Evolutionary conservation across 1,139 yeast genomes (phyloP), one percentile per base, ranked within the genome.

Genomic region (Magnusiomyces tetraspermus): DNA sequence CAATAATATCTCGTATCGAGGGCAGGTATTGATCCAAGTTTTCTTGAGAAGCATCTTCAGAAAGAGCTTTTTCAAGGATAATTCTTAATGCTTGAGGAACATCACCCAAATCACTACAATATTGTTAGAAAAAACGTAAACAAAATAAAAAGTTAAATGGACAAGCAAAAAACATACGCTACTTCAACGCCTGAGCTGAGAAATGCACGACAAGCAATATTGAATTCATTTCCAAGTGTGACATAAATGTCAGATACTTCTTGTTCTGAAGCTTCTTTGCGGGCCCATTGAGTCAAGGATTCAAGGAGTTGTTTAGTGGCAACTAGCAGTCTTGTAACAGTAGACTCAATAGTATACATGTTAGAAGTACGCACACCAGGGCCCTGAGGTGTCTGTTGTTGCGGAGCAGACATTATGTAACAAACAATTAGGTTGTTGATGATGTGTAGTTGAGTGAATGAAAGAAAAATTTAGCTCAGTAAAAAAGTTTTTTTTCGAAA

Each of bases 161-260:
- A 46, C 41, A 17, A 30, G 19, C 40, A 17, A 17, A 23, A 26
- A 11, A 55, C 62, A 28, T 55, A 63, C 60, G 65, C 61, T 15
- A 82, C 82, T 57, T 83, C 85, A 2, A 86, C 78, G 0, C 89
- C 89, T 1, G 85, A 81, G 46, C 74, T 74, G 15, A 78, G 70
- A 63, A 86, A 85, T 1, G 88, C 84, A 57, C 88, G 77, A 21
- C 92, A 82, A 0, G 95, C 89, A 1, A 87, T 80, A 60, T 94
- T 82, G 71, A 89, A 94, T 68, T 92, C 97, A 65, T 92, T 92
- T 0, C 98, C 98, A 40, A 94, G 75, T 59, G 82, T 84, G 15
- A 94, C 98, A 66, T 89, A 94, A 4, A 92, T 86, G 65, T 89
- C 90, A 2, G 96, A 87, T 1, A 94, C 97, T 59, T 80, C 88